phyloP scores from a whole-genome alignment of 768 basidiomycete genomes.

The Kwoniella sp. region DNA sequence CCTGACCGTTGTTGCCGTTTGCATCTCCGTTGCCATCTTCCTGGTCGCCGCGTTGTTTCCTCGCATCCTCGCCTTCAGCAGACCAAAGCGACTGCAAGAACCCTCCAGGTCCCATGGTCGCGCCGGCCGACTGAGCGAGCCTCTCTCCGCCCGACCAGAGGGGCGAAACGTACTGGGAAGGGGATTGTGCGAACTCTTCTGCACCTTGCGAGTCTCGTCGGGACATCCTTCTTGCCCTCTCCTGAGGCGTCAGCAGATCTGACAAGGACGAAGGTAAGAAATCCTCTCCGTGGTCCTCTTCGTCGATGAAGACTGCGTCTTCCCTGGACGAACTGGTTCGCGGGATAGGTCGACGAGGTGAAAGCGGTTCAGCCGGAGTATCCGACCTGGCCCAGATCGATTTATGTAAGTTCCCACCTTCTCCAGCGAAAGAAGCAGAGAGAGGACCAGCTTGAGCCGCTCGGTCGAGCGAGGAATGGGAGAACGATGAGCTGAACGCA shows the following conservation, averaged over 20 bases:
- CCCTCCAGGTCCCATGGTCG: slow-evolving; percentile 46
- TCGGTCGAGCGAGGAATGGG: slow-evolving; percentile 29
- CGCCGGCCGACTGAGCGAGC: slow-evolving; percentile 54
- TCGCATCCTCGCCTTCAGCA: slow-evolving; percentile 59
- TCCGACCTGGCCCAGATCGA: slow-evolving; percentile 46
- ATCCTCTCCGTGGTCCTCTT: slow-evolving; percentile 65
- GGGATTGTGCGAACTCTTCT: slow-evolving; percentile 28
- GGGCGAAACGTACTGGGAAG: slow-evolving; percentile 5
- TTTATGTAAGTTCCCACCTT: slow-evolving; percentile 26
- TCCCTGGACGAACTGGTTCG: slow-evolving; percentile 13
- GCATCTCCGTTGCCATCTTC: not conserved
- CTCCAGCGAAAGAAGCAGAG: slow-evolving; percentile 48
- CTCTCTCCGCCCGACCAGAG: slow-evolving; percentile 28
- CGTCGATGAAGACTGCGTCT: slow-evolving; percentile 60
- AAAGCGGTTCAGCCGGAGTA: slow-evolving; percentile 35
- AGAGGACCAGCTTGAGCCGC: slow-evolving; percentile 29
- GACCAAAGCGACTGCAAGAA: slow-evolving; percentile 66
- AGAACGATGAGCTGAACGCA: slow-evolving; percentile 42
- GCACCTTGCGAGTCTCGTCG: slow-evolving; percentile 48
- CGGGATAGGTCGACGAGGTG: slow-evolving; percentile 39
- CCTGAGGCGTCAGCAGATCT: slow-evolving; percentile 85
- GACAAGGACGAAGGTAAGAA: slow-evolving; percentile 85
- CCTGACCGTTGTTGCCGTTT: not conserved
- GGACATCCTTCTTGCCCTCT: slow-evolving; percentile 73
- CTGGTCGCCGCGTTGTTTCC: slow-evolving; percentile 8